Percentiles rank a stretch among this genome's conserved stretches.
Conservation (phyloP, 164 flowering plant species). For the Paratinospora sagittata region DNA sequence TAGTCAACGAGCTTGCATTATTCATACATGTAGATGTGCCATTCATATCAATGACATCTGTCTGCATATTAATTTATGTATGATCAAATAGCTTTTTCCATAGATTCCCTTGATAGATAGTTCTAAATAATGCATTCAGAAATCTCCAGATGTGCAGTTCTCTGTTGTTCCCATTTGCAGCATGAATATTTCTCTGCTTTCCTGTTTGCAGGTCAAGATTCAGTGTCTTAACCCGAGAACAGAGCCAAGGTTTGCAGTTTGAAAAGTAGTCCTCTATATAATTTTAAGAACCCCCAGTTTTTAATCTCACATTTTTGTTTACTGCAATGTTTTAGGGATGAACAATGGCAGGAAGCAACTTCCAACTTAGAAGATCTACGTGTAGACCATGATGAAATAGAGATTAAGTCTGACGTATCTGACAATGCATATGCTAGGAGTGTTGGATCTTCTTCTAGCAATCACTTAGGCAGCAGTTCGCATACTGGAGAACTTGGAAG, state of each 20-base stretch:
- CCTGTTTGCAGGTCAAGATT: constrained; percentile 41
- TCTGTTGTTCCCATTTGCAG: background rate
- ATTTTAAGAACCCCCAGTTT: background rate
- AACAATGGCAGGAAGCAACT: constrained; percentile 26
- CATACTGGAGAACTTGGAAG: constrained; percentile 39
- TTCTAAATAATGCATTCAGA: background rate
- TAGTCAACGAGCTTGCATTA: background rate
- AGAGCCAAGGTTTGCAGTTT: constrained; percentile 28
- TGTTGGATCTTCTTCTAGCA: constrained; percentile 40
- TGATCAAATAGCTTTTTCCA: background rate
- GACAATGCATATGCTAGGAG: constrained; percentile 29
- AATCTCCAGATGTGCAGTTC: constrained; percentile 5
- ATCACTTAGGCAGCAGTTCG: constrained; percentile 26
- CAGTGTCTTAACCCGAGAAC: constrained; percentile 50
- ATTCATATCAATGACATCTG: background rate
- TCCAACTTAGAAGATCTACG: constrained; percentile 26
- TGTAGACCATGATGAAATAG: constrained; percentile 30
- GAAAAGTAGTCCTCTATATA: background rate
- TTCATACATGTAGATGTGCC: background rate
- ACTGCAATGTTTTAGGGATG: constrained; percentile 33
- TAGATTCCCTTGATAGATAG: background rate
- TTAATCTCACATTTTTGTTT: constrained; percentile 9
- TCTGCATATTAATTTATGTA: background rate
- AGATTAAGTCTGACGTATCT: constrained; percentile 45
- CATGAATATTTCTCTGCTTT: background rate